A percentile compares a stretch with the other conserved stretches of the same genome.
Evolutionary conservation across 1,284 basidiomycete species (phyloP).

Genomic region (Ustanciosporium gigantosporum): DNA sequence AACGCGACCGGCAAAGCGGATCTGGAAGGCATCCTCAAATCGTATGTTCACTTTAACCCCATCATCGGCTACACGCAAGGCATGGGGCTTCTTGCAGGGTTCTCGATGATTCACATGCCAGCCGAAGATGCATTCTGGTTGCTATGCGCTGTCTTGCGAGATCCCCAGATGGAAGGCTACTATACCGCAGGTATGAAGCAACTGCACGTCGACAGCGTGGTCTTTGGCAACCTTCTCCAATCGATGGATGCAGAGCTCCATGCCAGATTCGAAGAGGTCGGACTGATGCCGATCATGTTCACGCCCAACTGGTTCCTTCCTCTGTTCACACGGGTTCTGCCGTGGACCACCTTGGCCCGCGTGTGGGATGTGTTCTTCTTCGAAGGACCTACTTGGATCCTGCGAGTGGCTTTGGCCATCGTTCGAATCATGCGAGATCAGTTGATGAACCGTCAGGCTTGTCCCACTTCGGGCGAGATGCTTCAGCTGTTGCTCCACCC

Average conservation of each 20-base stretch:
- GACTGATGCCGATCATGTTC: conserved; percentile 55
- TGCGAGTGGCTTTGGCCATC: conserved; percentile 78
- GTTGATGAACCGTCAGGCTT: conserved; percentile 67
- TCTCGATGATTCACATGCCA: conserved; percentile 77
- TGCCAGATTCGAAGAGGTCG: conserved; percentile 34
- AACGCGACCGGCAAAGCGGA: conserved; percentile 50
- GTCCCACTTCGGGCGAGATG: conserved; percentile 65
- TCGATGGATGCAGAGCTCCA: conserved; percentile 67
- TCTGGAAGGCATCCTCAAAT: conserved; percentile 56
- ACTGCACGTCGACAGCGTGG: conserved; percentile 76
- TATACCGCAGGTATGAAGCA: conserved; percentile 74
- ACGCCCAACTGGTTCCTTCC: conserved; percentile 59
- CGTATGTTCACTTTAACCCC: conserved; percentile 62
- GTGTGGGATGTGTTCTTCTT: conserved; percentile 83
- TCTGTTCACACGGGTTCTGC: conserved; percentile 77
- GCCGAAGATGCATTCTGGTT: conserved; percentile 91
- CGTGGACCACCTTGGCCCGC: conserved; percentile 74
- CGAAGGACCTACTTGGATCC: conserved; percentile 76
- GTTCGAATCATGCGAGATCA: conserved; percentile 66
- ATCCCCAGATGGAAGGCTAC: conserved; percentile 66
- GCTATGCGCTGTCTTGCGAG: conserved; percentile 72
- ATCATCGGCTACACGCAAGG: conserved; percentile 65
- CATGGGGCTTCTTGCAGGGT: conserved; percentile 75
- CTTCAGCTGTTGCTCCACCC: conserved; percentile 67
- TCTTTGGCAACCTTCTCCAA: conserved; percentile 77